These are phyloP conservation scores for Paramecium sonneborni DNA, from an alignment of 73 alveolate species.

Conservation along the genomic window DNA sequence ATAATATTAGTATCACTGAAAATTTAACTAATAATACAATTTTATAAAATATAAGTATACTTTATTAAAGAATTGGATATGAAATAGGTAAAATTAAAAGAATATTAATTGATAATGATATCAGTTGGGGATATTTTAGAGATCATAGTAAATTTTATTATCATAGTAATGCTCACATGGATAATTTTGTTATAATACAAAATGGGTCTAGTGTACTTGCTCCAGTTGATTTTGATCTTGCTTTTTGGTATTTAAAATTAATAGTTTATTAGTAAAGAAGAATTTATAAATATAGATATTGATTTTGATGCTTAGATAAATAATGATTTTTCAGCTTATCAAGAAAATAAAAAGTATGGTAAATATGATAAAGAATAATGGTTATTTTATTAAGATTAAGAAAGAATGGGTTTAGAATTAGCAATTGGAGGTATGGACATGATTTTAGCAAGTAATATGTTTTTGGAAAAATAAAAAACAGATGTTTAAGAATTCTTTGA, in stretches of 20 bases:
- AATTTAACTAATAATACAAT: background rate
- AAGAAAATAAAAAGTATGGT: too few relatives aligned
- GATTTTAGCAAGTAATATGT: background rate
- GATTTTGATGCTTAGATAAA: too few relatives aligned
- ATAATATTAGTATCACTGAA: background rate
- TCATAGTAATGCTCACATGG: constrained; percentile 84
- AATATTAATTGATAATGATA: constrained; percentile 69
- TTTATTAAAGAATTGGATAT: constrained; percentile 72
- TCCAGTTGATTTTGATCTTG: constrained; percentile 82
- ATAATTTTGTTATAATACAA: constrained; percentile 70
- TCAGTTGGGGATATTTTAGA: constrained; percentile 82
- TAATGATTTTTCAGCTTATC: background rate
- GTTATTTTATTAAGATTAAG: background rate
- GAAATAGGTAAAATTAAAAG: constrained; percentile 77
- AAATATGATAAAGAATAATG: constrained; percentile 9
- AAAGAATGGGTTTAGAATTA: constrained; percentile 1
- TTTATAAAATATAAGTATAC: constrained; percentile 9
- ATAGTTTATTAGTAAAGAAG: background rate
- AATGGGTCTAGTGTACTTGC: constrained; percentile 61
- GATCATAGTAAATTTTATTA: constrained; percentile 79
- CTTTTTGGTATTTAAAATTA: constrained; percentile 45
- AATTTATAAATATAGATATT: background rate
- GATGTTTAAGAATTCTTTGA: background rate
- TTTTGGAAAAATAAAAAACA: background rate
- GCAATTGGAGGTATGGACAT: constrained; percentile 41